phyloP scores from a whole-genome alignment of 2,329 filamentous ascomycete species.

The Apiospora pterosperma region DNA sequence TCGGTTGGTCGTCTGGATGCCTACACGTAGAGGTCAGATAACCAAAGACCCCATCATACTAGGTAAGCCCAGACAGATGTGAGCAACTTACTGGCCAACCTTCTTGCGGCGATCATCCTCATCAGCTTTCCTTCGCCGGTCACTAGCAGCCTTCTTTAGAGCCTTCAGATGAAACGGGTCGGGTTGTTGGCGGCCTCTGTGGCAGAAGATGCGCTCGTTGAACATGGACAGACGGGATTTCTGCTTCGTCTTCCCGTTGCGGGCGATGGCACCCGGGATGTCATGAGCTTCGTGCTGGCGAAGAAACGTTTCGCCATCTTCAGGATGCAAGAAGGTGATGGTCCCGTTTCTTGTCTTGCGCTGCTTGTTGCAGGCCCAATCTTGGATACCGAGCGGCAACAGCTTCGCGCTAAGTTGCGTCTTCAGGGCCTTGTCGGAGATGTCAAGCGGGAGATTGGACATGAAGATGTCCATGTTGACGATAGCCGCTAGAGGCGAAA shows the following conservation, averaged over 20 bases:
- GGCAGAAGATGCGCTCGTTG: constrained; percentile 26
- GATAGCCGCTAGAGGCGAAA: no score
- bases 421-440: constrained; percentile 35
- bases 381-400: constrained; percentile 34
- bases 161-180: constrained; percentile 32
- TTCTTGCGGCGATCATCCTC: constrained; percentile 20
- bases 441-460: constrained; percentile 35
- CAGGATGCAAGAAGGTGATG: constrained; percentile 38
- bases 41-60: background rate
- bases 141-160: constrained; percentile 29
- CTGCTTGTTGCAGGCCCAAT: constrained; percentile 42
- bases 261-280: constrained; percentile 2
- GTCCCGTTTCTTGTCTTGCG: constrained; percentile 30
- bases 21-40: background rate
- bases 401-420: constrained; percentile 38
- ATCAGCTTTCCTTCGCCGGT: constrained; percentile 18
- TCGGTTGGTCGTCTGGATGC: background rate
- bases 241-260: constrained; percentile 7
- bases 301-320: constrained; percentile 42
- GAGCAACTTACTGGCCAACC: background rate
- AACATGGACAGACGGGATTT: constrained; percentile 26
- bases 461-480: constrained; percentile 44
- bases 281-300: constrained; percentile 12
- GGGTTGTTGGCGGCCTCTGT: constrained; percentile 30
- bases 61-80: background rate